Evolutionary conservation across 768 basidiomycete genomes (phyloP).

Genomic region (Suillus clintonianus): DNA sequence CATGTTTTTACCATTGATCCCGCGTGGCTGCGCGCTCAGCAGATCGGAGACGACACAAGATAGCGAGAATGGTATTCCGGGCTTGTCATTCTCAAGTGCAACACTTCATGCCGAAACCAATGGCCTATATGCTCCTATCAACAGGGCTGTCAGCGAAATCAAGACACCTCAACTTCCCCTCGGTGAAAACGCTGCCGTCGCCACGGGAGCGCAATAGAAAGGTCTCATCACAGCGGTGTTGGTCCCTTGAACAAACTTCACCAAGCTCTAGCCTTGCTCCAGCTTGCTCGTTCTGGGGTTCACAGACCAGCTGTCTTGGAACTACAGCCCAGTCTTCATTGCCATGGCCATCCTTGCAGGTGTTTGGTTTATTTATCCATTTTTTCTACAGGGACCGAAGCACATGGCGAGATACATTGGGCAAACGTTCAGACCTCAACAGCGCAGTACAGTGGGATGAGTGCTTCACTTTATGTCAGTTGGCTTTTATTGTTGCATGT

Average conservation of each 20-base stretch:
- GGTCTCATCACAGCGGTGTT: slow-evolving; percentile 6
- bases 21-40: slow-evolving; percentile 31
- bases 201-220: slow-evolving; percentile 42
- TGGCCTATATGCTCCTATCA: slow-evolving; percentile 38
- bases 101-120: slow-evolving; percentile 37
- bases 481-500: slow-evolving; percentile 20
- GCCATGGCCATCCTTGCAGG: slow-evolving; percentile 11
- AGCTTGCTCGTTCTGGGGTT: slow-evolving; percentile 5
- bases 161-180: slow-evolving; percentile 64
- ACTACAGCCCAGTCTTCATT: slow-evolving; percentile 16
- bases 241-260: slow-evolving; percentile 4
- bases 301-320: slow-evolving; percentile 2
- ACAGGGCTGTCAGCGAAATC: slow-evolving; percentile 46
- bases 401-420: slow-evolving; percentile 20
- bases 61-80: slow-evolving; percentile 42
- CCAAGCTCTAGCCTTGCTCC: slow-evolving; percentile 5
- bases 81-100: slow-evolving; percentile 31
- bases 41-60: slow-evolving; percentile 48
- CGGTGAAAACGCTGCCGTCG: slow-evolving; percentile 59
- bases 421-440: slow-evolving; percentile 11
- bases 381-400: slow-evolving; percentile 32
- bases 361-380: slow-evolving; percentile 34
- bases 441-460: slow-evolving; percentile 15
- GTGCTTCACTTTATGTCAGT: slow-evolving; percentile 10
- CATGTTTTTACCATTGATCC: slow-evolving; percentile 25